Evolutionary conservation across 192 early-diverging fungal genomes (phyloP).

Genomic region (Geranomyces michiganensis): DNA sequence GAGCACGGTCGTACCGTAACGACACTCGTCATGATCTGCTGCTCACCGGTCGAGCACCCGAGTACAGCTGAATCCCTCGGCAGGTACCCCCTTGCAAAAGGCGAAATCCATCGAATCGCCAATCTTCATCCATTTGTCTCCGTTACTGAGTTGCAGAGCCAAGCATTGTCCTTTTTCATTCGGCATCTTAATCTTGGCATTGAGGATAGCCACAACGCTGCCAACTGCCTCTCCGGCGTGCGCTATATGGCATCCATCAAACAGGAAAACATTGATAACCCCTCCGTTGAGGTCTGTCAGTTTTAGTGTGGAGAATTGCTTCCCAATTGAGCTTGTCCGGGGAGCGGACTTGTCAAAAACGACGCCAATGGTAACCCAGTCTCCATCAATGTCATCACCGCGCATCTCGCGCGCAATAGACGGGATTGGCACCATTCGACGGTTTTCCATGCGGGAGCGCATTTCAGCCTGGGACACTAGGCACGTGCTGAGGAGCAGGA

Average conservation of each 20-base stretch:
- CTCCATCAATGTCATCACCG: constrained; percentile 35
- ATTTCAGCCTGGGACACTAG: neutral
- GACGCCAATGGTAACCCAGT: constrained; percentile 48
- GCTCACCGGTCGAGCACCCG: constrained; percentile 12
- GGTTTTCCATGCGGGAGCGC: neutral
- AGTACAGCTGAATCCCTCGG: constrained; percentile 8
- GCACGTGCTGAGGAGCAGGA: neutral
- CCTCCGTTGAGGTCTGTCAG: constrained; percentile 36
- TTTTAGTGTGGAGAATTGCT: constrained; percentile 37
- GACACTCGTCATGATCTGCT: neutral
- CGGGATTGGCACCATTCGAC: constrained; percentile 13
- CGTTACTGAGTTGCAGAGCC: constrained; percentile 37
- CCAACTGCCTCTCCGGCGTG: constrained; percentile 26
- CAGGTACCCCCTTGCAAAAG: constrained; percentile 30
- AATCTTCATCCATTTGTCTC: constrained; percentile 44
- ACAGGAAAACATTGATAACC: constrained; percentile 41
- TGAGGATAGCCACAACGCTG: constrained; percentile 41
- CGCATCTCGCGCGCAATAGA: constrained; percentile 10
- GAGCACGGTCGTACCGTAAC: neutral
- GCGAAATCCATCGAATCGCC: constrained; percentile 35
- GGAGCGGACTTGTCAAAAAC: constrained; percentile 30
- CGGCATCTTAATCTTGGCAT: constrained; percentile 39
- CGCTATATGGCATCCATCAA: constrained; percentile 27
- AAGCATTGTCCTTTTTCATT: constrained; percentile 38
- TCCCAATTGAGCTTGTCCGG: constrained; percentile 29